These are phyloP conservation scores for Kwoniella dejecticola DNA, from an alignment of 768 basidiomycete species.

Conservation along the genomic window DNA sequence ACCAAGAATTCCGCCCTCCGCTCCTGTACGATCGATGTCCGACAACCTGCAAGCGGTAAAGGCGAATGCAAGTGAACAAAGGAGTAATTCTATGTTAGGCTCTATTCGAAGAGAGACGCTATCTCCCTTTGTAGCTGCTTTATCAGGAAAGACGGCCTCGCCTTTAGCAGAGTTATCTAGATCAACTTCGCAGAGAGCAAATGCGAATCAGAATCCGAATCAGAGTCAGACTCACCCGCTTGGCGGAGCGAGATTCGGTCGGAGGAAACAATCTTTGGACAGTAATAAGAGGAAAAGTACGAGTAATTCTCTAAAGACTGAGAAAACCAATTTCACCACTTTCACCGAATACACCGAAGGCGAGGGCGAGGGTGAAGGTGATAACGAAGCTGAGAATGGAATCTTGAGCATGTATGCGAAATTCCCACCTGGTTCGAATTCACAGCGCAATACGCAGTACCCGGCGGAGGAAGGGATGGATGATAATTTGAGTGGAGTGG, in stretches of 20 bases:
- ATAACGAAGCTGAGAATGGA: neutral
- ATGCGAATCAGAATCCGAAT: too few species aligned
- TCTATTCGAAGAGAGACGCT: neutral
- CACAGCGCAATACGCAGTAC: neutral
- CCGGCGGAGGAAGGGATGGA: neutral
- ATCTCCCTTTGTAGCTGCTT: slow-evolving; percentile 12
- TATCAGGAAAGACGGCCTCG: slow-evolving; percentile 15
- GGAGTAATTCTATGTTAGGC: too few species aligned
- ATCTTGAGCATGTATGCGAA: slow-evolving; percentile 19
- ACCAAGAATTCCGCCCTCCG: too few species aligned
- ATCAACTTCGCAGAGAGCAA: neutral
- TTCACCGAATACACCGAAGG: too few species aligned
- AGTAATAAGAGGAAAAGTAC: neutral
- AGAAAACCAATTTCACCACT: neutral
- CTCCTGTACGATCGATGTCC: too few species aligned
- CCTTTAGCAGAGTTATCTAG: slow-evolving; percentile 12
- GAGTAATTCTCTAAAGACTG: neutral
- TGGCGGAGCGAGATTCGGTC: too few species aligned
- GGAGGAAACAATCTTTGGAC: too few species aligned
- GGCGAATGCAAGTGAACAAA: too few species aligned
- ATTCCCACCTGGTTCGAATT: neutral
- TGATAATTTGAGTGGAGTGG: slow-evolving; percentile 2
- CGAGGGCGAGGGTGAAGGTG: too few species aligned
- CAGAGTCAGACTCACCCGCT: neutral
- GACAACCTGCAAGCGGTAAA: too few species aligned